Base-by-base conservation (phyloP, 1,139 yeast genomes). In the Candida labiduridarum region DNA sequence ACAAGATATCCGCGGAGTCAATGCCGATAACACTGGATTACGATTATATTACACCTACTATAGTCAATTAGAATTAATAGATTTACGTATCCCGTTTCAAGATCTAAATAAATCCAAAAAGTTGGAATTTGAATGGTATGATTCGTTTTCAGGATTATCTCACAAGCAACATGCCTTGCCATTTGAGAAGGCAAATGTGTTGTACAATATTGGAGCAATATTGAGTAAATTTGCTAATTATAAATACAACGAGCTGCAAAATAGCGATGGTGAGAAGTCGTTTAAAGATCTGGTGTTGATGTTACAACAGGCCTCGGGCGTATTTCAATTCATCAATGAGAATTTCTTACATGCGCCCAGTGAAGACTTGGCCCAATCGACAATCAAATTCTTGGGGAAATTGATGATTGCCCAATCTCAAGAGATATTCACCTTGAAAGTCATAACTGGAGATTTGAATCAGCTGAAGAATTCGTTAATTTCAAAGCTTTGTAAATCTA, bases 281-380 rank as follows among this genome's bases (percentile, higher is more conserved):
- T 43, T 49, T 12, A 90, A 88, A 57, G 69, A 71, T n/a, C 77
- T 91, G 0, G 78, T 86, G 55, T 80, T 80, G 46, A 67, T 75
- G 47, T 81, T 87, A 58, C 90, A 90, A 57, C 87, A 85, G 53
- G 85, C 97, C 2, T 87, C 96, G 1, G 96, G 97, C 0, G 78
- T 91, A 18, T 87, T 80, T 60, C 79, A 80, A 55, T 89, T 83
- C 58, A 75, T 92, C 34, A 78, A 86, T 46, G 94, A 89, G 58
- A 89, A 88, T 67, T 94, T 94, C 64, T 71, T 92, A 43, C 96
- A 92, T 69, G 96, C 97, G 0, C 97, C 98, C 0, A 84, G 94
- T 6, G 75, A 79, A 3, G 99, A 94, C 65, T 71, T 92, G 51
- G 76, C 81, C 51, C 88, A 87, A 46, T 82, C 85, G 31, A 84